Conservation (phyloP, 495 filamentous ascomycete species). For the Apodospora peruviana region DNA sequence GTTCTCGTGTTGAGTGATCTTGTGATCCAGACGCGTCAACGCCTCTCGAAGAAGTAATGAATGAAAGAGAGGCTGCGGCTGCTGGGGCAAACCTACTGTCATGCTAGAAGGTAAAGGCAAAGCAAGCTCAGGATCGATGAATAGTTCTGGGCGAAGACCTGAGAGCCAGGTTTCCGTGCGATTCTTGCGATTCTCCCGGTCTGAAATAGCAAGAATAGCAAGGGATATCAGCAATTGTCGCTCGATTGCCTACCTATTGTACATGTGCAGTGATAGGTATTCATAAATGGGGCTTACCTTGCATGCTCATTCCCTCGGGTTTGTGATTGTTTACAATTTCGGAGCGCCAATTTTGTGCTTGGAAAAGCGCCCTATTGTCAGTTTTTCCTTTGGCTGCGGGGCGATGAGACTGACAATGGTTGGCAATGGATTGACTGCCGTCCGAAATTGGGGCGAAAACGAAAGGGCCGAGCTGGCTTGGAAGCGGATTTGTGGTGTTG, state of each 20-base stretch:
- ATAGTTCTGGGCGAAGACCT: neutral
- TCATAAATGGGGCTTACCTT: too few relatives aligned
- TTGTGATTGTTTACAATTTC: too few relatives aligned
- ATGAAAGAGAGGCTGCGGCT: neutral
- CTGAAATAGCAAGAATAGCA: neutral
- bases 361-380: too few relatives aligned
- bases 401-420: too few relatives aligned
- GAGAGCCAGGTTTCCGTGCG: neutral
- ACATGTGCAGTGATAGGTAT: too few relatives aligned
- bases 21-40: too few relatives aligned
- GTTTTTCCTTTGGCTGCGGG: too few relatives aligned
- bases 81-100: neutral
- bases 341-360: too few relatives aligned
- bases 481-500: neutral
- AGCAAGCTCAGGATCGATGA: neutral
- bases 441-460: neutral
- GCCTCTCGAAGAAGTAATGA: neutral
- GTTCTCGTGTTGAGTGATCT: too few relatives aligned
- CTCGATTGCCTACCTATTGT: neutral
- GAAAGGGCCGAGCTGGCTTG: constrained; percentile 3
- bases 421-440: neutral
- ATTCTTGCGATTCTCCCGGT: neutral
- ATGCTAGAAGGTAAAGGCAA: too few relatives aligned
- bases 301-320: too few relatives aligned
- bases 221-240: neutral